A percentile compares a stretch with the other conserved stretches of the same genome.
Conservation (phyloP, 2,329 filamentous ascomycete species). For the Calonectria pseudoreteaudii region DNA sequence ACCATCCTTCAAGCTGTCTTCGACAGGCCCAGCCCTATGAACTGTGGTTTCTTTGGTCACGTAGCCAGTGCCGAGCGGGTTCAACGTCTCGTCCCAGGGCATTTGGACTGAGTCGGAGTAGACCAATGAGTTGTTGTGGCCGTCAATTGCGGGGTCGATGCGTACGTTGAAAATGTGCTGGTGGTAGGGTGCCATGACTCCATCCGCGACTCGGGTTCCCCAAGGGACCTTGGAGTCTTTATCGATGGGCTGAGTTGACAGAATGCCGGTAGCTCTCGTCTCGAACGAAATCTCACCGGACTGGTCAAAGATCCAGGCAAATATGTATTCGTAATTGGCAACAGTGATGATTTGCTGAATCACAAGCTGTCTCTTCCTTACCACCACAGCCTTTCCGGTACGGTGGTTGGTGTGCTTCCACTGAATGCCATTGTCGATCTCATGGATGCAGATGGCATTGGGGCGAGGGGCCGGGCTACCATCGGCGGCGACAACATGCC, state of each 20-base stretch:
- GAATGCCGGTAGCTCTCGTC: conserved; percentile 74
- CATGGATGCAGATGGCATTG: conserved; percentile 76
- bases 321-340: conserved; percentile 75
- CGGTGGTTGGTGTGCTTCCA: conserved; percentile 80
- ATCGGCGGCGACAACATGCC: conserved; percentile 62
- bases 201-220: conserved; percentile 72
- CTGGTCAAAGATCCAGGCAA: conserved; percentile 68
- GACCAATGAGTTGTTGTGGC: conserved; percentile 61
- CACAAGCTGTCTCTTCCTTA: conserved; percentile 71
- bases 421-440: conserved; percentile 77
- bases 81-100: conserved; percentile 61
- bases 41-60: conserved; percentile 58
- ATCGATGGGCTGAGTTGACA: conserved; percentile 71
- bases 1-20: conserved; percentile 66
- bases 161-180: conserved; percentile 76
- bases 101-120: conserved; percentile 52
- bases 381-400: conserved; percentile 69
- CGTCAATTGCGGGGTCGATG: conserved; percentile 73
- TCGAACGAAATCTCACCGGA: conserved; percentile 72
- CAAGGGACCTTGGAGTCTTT: conserved; percentile 61
- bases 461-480: conserved; percentile 65
- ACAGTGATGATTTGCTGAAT: conserved; percentile 77
- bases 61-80: conserved; percentile 73
- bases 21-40: conserved; percentile 58
- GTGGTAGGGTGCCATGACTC: conserved; percentile 75